phyloP scores from a whole-genome alignment of 805 yeast genomes.

The Yamadazyma tumulicola region DNA sequence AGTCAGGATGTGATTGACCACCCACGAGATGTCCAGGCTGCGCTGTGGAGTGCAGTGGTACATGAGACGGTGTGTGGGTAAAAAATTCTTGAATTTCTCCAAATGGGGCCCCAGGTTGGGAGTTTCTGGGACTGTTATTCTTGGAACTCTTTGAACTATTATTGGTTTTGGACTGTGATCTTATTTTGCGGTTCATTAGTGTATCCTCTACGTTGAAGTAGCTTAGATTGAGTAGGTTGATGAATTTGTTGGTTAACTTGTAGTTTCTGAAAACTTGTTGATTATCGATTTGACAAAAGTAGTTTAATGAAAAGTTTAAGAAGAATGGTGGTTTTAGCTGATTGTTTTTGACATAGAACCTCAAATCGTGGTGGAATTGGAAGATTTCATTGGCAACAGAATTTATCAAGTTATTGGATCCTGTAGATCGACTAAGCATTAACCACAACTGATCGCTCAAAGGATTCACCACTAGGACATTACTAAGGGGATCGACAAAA shows the following conservation, averaged over 20 bases:
- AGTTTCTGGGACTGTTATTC: neutral
- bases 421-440: conserved; percentile 1
- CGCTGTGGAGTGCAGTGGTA: too few relatives aligned
- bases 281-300: conserved; percentile 18
- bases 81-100: neutral
- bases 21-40: too few relatives aligned
- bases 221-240: conserved; percentile 4
- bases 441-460: neutral
- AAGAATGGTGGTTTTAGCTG: conserved; percentile 10
- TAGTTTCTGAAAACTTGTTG: conserved; percentile 10
- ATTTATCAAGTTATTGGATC: conserved; percentile 8
- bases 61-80: too few relatives aligned
- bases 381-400: conserved; percentile 3
- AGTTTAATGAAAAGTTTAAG: conserved; percentile 14
- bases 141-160: too few relatives aligned
- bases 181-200: neutral
- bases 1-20: too few relatives aligned
- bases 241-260: conserved; percentile 10
- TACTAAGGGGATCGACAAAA: conserved; percentile 15
- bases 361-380: conserved; percentile 9
- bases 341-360: neutral
- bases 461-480: conserved; percentile 1
- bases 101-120: neutral
- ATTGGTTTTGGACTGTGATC: too few relatives aligned
- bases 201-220: conserved; percentile 5